These are phyloP conservation scores for Glomus cerebriforme DNA, from an alignment of 192 early-diverging fungal genomes.

Conservation along the genomic window DNA sequence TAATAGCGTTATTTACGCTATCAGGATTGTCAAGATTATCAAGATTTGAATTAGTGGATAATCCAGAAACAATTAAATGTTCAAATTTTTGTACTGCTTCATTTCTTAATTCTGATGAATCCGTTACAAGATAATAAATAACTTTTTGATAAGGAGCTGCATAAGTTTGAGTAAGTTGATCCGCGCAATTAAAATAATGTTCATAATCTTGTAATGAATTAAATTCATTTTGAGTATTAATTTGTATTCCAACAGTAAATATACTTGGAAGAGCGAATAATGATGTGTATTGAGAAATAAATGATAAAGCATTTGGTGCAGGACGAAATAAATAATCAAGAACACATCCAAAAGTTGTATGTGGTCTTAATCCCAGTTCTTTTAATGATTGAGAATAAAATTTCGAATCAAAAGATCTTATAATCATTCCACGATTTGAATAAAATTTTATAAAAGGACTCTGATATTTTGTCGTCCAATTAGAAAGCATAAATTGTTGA, in stretches of 20 bases:
- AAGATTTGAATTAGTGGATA: constrained; percentile 26
- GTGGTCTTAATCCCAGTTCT: constrained; percentile 39
- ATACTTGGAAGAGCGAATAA: constrained; percentile 41
- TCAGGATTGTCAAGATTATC: constrained; percentile 27
- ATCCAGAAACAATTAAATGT: constrained; percentile 38
- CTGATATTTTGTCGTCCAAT: constrained; percentile 29
- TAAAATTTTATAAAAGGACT: constrained; percentile 35
- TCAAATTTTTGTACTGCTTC: constrained; percentile 40
- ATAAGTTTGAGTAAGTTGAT: constrained; percentile 40
- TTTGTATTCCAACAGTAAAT: constrained; percentile 48
- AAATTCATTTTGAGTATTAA: constrained; percentile 26
- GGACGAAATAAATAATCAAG: constrained; percentile 48
- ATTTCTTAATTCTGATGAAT: constrained; percentile 43
- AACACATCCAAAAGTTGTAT: constrained; percentile 48
- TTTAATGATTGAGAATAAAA: constrained; percentile 35
- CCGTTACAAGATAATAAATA: constrained; percentile 47
- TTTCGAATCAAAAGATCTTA: constrained; percentile 44
- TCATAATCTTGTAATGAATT: constrained; percentile 38
- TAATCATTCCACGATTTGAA: constrained; percentile 46
- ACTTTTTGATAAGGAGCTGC: constrained; percentile 38
- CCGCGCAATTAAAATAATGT: constrained; percentile 45
- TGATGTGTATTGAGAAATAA: constrained; percentile 40
- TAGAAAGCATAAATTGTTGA: constrained; percentile 12
- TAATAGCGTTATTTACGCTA: constrained; percentile 40
- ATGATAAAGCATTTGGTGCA: constrained; percentile 37